Evolutionary conservation across 176 grass and related monocot species (phyloP).

Genomic region (Metroxylon sagu): DNA sequence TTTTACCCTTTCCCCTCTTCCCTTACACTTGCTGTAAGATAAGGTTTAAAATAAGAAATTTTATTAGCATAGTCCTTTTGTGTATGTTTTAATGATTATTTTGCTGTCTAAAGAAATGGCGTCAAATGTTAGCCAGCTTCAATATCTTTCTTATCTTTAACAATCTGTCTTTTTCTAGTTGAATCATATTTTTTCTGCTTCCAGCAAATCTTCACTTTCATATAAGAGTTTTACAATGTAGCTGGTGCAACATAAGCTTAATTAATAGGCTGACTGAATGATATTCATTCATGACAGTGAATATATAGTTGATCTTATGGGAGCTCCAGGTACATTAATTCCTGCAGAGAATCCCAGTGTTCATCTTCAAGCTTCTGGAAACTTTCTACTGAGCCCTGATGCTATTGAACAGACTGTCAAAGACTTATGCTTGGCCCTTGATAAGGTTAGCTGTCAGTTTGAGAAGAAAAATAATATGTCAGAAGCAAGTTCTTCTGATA

Average conservation of each 20-base stretch:
- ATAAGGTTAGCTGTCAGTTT: constrained; percentile 33
- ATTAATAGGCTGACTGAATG: constrained; percentile 4
- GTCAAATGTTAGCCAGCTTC: too few species aligned
- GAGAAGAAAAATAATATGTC: constrained; percentile 30
- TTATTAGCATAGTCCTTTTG: too few species aligned
- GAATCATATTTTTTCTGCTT: background rate
- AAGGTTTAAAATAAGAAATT: too few species aligned
- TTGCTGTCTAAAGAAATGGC: too few species aligned
- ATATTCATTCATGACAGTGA: constrained; percentile 45
- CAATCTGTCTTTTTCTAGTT: background rate
- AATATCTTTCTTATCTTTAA: background rate
- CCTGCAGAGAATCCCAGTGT: constrained; percentile 74
- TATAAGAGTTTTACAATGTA: too few species aligned
- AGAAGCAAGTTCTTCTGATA: constrained; percentile 44
- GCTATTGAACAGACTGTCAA: constrained; percentile 61
- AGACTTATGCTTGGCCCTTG: constrained; percentile 66
- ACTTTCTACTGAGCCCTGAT: constrained; percentile 44
- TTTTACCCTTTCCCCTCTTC: too few species aligned
- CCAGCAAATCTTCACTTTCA: background rate
- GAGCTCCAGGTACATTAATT: constrained; percentile 91
- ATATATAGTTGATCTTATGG: constrained; percentile 97
- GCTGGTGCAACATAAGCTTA: too few species aligned
- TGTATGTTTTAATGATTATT: too few species aligned
- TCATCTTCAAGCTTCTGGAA: constrained; percentile 65
- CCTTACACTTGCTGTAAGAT: too few species aligned